Percentiles rank a stretch among this genome's conserved stretches.
These are phyloP conservation scores for Emericellopsis terricola DNA, from an alignment of 495 filamentous ascomycete species.

Conservation along the genomic window DNA sequence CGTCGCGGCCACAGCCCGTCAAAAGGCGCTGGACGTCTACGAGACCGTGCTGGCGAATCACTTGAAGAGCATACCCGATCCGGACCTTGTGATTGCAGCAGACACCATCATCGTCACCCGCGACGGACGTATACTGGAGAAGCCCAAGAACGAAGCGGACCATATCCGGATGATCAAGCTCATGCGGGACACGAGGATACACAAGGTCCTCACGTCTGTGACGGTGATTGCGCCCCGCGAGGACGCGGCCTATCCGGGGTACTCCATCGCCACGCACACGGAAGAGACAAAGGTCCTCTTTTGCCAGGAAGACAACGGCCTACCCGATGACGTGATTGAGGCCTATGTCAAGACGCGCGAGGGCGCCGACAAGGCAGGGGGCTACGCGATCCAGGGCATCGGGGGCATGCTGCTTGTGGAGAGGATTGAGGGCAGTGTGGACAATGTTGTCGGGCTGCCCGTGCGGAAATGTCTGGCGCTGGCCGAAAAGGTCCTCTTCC, in stretches of 20 bases:
- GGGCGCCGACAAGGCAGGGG: constrained; percentile 90
- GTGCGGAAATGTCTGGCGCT: constrained; percentile 61
- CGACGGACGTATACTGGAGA: constrained; percentile 69
- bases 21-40: constrained; percentile 73
- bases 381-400: constrained; percentile 82
- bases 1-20: constrained; percentile 67
- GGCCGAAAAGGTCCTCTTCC: constrained; percentile 64
- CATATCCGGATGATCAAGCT: constrained; percentile 68
- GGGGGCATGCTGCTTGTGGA: constrained; percentile 69
- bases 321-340: constrained; percentile 43
- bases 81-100: constrained; percentile 71
- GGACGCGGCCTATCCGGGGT: constrained; percentile 63
- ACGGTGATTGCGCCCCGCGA: constrained; percentile 63
- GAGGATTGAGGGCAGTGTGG: constrained; percentile 70
- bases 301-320: constrained; percentile 53
- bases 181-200: constrained; percentile 52
- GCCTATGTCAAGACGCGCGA: constrained; percentile 83
- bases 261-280: constrained; percentile 58
- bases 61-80: constrained; percentile 31
- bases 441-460: constrained; percentile 95
- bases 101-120: constrained; percentile 77
- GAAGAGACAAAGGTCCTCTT: constrained; percentile 83
- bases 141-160: constrained; percentile 61
- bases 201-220: constrained; percentile 70
- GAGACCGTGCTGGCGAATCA: constrained; percentile 35